Conservation (phyloP, 2,329 filamentous ascomycete species). For the Penicillium sp. region DNA sequence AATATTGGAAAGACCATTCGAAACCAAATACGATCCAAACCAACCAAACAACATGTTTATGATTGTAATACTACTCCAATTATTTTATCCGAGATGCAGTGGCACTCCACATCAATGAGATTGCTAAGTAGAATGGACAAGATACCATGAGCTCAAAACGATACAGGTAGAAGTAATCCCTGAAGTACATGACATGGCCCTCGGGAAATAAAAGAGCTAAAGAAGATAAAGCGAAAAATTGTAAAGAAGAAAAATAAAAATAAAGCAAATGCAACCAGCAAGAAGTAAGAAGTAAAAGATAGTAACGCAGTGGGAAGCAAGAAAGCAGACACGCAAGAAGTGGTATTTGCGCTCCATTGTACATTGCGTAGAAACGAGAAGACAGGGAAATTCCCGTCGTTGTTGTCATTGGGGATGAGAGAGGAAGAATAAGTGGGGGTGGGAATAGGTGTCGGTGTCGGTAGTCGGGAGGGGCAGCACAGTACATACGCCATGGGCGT, state of each 20-base stretch:
- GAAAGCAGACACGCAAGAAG: conserved; percentile 27
- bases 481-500: not conserved
- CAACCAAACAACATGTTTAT: not conserved
- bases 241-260: conserved; percentile 2
- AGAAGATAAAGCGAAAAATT: conserved; percentile 9
- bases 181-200: conserved; percentile 12
- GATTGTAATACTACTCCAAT: conserved; percentile 1
- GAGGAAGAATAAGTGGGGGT: not conserved
- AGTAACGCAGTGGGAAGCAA: conserved; percentile 13
- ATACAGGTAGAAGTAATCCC: conserved; percentile 12
- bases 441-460: not conserved
- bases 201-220: conserved; percentile 15
- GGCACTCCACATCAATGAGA: conserved; percentile 19
- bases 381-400: conserved; percentile 7
- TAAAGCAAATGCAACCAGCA: conserved; percentile 10
- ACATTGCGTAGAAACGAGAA: conserved; percentile 31
- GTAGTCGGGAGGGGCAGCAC: not conserved
- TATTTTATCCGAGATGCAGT: conserved; percentile 2
- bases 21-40: not conserved
- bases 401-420: conserved; percentile 4
- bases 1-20: not conserved
- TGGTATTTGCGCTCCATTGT: conserved; percentile 45
- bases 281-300: conserved; percentile 12
- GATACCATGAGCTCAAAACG: conserved; percentile 17
- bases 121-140: conserved; percentile 15